These are phyloP conservation scores for Thalassiosira exigua DNA, from an alignment of 352 stramenopile genomes.

Conservation along the genomic window DNA sequence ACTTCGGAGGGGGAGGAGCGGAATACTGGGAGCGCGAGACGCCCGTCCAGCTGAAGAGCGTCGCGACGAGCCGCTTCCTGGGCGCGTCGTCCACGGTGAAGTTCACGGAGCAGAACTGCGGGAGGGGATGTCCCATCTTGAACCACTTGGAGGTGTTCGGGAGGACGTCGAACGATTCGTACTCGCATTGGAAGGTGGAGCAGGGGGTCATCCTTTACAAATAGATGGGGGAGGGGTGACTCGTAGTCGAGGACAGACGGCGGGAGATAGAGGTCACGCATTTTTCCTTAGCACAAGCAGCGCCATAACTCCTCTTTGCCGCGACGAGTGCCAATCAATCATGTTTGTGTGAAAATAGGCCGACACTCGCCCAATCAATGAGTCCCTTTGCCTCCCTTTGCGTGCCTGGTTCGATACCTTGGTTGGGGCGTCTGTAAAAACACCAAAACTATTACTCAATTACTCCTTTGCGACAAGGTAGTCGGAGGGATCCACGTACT, in stretches of 20 bases:
- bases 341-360: too few species aligned
- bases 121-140: constrained; percentile 80
- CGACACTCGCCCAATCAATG: too few species aligned
- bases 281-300: not conserved
- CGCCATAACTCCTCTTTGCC: constrained; percentile 1
- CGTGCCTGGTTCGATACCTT: too few species aligned
- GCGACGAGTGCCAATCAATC: constrained; percentile 1
- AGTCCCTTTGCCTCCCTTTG: too few species aligned
- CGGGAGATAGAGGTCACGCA: not conserved
- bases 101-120: constrained; percentile 81
- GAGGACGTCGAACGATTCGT: constrained; percentile 62
- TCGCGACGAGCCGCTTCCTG: constrained; percentile 73
- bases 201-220: constrained; percentile 65
- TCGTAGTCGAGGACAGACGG: not conserved
- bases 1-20: constrained; percentile 33
- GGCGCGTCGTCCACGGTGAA: constrained; percentile 59
- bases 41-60: constrained; percentile 71
- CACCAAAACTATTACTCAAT: too few species aligned
- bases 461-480: constrained; percentile 12
- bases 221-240: constrained; percentile 36
- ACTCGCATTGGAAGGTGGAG: constrained; percentile 59
- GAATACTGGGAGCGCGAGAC: constrained; percentile 72
- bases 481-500: constrained; percentile 72
- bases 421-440: too few species aligned
- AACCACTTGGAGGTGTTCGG: constrained; percentile 82